Evolutionary conservation across 1,284 basidiomycete genomes (phyloP).

Genomic region (Lignosus rhinocerotis): DNA sequence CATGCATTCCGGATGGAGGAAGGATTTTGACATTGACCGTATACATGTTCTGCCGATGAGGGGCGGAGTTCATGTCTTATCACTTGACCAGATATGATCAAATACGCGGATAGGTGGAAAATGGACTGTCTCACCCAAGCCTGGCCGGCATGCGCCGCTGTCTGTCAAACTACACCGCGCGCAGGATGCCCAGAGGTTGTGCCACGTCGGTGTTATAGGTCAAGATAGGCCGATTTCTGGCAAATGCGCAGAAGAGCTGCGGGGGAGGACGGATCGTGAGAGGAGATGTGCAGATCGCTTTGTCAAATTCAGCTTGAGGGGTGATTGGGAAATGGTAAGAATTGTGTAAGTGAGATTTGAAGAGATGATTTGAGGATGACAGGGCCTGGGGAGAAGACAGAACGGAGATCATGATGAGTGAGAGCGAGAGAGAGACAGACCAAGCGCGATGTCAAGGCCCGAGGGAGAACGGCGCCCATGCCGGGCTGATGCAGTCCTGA

Average conservation of each 20-base stretch:
- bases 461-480: slow-evolving; percentile 19
- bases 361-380: no score
- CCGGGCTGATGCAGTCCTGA: slow-evolving; percentile 12
- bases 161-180: slow-evolving; percentile 2
- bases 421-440: neutral
- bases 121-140: neutral
- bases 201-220: neutral
- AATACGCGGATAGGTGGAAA: slow-evolving; percentile 6
- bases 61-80: slow-evolving; percentile 7
- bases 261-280: slow-evolving; percentile 14
- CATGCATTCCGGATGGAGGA: neutral
- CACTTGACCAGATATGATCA: slow-evolving; percentile 18
- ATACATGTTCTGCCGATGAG: neutral
- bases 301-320: slow-evolving; percentile 20
- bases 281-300: slow-evolving; percentile 19
- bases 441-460: slow-evolving; percentile 1
- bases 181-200: neutral
- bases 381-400: neutral
- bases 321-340: neutral
- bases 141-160: slow-evolving; percentile 7
- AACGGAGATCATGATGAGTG: slow-evolving; percentile 11
- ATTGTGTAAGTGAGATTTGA: neutral
- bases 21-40: neutral
- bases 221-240: neutral
- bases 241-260: neutral